A percentile compares a stretch with the other conserved stretches of the same genome.
These are phyloP conservation scores for Talaromyces adpressus DNA, from an alignment of 495 filamentous ascomycete genomes.

Conservation along the genomic window DNA sequence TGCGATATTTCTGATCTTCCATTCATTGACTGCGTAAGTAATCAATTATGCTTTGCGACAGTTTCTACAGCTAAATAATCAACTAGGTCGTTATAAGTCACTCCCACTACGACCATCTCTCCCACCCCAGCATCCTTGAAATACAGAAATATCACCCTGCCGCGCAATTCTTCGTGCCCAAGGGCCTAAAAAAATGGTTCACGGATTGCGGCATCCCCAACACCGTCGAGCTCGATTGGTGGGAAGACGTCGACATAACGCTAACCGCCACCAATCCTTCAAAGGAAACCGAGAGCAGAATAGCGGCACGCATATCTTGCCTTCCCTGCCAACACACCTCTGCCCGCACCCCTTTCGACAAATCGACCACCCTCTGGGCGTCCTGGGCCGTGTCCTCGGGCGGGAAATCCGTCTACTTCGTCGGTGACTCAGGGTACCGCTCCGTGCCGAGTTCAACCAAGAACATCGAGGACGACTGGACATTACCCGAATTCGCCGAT, in stretches of 20 bases:
- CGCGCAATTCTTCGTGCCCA: constrained; percentile 67
- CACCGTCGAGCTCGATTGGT: constrained; percentile 79
- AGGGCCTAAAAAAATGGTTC: constrained; percentile 76
- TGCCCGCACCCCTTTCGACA: constrained; percentile 53
- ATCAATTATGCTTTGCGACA: background rate
- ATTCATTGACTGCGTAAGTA: constrained; percentile 44
- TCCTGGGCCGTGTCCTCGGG: constrained; percentile 66
- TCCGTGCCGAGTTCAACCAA: constrained; percentile 63
- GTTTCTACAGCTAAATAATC: background rate
- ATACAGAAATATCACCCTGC: constrained; percentile 57
- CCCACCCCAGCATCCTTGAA: constrained; percentile 54
- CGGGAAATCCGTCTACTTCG: constrained; percentile 69
- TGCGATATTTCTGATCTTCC: constrained; percentile 69
- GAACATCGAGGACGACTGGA: constrained; percentile 59
- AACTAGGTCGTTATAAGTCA: constrained; percentile 60
- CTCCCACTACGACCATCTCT: constrained; percentile 78
- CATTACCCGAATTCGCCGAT: constrained; percentile 50
- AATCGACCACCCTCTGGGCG: constrained; percentile 62
- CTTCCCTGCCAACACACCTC: constrained; percentile 72
- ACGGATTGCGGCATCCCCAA: constrained; percentile 47
- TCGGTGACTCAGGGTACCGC: constrained; percentile 78
- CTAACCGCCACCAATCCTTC: constrained; percentile 24
- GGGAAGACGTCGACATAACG: constrained; percentile 61
- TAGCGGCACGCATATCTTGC: constrained; percentile 59
- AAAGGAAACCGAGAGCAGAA: constrained; percentile 20